Evolutionary conservation across 768 basidiomycete genomes (phyloP).

Genomic region (Tylopilus sp.): DNA sequence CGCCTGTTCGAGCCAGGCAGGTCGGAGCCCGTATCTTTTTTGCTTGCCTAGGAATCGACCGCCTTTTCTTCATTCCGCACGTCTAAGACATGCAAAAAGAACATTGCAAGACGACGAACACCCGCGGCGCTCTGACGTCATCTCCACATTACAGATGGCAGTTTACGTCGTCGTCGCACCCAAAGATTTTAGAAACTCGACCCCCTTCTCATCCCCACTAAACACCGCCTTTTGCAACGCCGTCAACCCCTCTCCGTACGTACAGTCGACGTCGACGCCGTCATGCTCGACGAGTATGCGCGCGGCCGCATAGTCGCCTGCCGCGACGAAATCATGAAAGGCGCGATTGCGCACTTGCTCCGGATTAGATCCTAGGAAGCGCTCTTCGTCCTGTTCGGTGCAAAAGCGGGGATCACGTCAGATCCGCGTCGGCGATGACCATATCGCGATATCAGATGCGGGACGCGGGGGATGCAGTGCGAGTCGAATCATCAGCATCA

Average conservation of each 20-base stretch:
- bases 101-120: too few species aligned
- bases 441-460: too few species aligned
- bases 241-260: constrained; percentile 17
- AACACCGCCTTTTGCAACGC: constrained; percentile 25
- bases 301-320: constrained; percentile 19
- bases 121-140: too few species aligned
- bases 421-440: too few species aligned
- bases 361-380: constrained; percentile 16
- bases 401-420: too few species aligned
- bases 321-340: constrained; percentile 24
- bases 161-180: constrained; percentile 19
- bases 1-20: constrained; percentile 44
- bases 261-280: constrained; percentile 19
- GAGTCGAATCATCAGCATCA: not conserved
- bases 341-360: constrained; percentile 17
- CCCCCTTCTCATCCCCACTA: constrained; percentile 17
- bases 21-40: constrained; percentile 22
- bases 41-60: too few species aligned
- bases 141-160: too few species aligned
- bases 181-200: constrained; percentile 17
- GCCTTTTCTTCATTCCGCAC: too few species aligned
- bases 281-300: constrained; percentile 18
- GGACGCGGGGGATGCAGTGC: too few species aligned
- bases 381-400: constrained; percentile 28
- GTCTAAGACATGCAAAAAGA: too few species aligned